phyloP scores from a whole-genome alignment of 148 eudicot genomes.

The Hydrangea macrophylla region DNA sequence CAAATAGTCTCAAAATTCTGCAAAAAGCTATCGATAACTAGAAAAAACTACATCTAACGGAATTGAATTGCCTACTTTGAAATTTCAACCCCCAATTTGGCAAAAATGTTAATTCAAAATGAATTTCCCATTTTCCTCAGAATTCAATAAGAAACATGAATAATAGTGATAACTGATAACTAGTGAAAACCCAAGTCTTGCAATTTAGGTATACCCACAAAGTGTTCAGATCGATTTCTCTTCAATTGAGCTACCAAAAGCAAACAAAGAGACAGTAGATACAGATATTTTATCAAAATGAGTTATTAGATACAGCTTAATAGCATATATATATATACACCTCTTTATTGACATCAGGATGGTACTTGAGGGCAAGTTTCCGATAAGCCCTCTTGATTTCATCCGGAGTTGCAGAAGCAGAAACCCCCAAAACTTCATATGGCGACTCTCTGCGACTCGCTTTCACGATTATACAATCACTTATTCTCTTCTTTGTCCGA shows the following conservation, averaged over 20 bases:
- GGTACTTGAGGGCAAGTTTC: slow-evolving; percentile 87
- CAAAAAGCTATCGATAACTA: slow-evolving; percentile 3
- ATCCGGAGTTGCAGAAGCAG: slow-evolving; percentile 56
- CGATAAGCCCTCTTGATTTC: slow-evolving; percentile 97
- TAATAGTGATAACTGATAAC: background rate
- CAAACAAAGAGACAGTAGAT: background rate
- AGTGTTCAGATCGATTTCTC: background rate
- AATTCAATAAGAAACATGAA: background rate
- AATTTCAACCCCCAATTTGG: background rate
- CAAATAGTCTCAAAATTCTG: background rate
- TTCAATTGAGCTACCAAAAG: background rate
- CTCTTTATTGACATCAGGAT: slow-evolving; percentile 98
- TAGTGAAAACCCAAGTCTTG: background rate
- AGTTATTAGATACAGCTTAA: background rate
- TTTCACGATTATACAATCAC: slow-evolving; percentile 17
- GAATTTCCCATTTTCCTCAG: too few relatives aligned
- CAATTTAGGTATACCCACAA: background rate
- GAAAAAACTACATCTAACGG: background rate
- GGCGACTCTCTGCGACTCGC: slow-evolving; percentile 72
- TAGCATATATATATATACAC: too few relatives aligned
- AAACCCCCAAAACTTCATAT: slow-evolving; percentile 86
- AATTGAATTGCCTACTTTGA: background rate
- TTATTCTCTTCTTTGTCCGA: slow-evolving; percentile 10
- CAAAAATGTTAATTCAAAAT: background rate
- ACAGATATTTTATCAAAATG: background rate